Evolutionary conservation across 1,284 basidiomycete genomes (phyloP).

Genomic region (Rugiboletus extremiorientalis): DNA sequence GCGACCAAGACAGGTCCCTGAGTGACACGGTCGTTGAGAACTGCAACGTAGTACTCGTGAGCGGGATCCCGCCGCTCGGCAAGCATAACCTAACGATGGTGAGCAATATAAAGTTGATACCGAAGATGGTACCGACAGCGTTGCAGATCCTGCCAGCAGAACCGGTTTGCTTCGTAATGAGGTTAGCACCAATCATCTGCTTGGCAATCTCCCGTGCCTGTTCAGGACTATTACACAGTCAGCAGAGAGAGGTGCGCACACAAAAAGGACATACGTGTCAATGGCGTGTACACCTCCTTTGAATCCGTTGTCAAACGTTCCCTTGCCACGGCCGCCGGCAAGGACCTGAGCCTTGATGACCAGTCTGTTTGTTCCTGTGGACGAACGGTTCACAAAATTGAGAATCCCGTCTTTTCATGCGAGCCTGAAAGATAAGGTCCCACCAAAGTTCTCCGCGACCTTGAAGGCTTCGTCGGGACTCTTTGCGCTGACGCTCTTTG

Average conservation of each 20-base stretch:
- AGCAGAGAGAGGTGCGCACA: background rate
- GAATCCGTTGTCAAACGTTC: conserved; percentile 94
- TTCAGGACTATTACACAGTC: conserved; percentile 60
- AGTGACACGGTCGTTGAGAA: conserved; percentile 92
- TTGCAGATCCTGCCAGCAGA: conserved; percentile 92
- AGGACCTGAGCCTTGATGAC: conserved; percentile 99
- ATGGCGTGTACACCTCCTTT: conserved; percentile 98
- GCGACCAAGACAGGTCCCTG: conserved; percentile 93
- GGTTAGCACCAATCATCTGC: conserved; percentile 94
- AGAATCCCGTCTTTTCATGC: background rate
- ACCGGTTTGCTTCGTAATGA: conserved; percentile 99
- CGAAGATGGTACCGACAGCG: conserved; percentile 57
- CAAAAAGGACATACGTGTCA: conserved; percentile 62
- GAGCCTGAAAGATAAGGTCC: conserved; percentile 16
- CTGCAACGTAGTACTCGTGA: conserved; percentile 98
- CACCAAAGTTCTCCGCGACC: conserved; percentile 88
- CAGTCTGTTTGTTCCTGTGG: conserved; percentile 63
- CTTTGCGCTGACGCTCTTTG: conserved; percentile 87
- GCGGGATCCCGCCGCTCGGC: conserved; percentile 92
- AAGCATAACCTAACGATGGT: conserved; percentile 81
- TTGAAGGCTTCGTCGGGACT: conserved; percentile 88
- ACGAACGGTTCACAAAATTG: background rate
- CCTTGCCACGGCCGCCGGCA: conserved; percentile 98
- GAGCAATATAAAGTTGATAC: conserved; percentile 14
- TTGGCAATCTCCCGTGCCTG: conserved; percentile 86